Base-by-base conservation (phyloP, 2,329 filamentous ascomycete species). In the Fusarium haematococcum region DNA sequence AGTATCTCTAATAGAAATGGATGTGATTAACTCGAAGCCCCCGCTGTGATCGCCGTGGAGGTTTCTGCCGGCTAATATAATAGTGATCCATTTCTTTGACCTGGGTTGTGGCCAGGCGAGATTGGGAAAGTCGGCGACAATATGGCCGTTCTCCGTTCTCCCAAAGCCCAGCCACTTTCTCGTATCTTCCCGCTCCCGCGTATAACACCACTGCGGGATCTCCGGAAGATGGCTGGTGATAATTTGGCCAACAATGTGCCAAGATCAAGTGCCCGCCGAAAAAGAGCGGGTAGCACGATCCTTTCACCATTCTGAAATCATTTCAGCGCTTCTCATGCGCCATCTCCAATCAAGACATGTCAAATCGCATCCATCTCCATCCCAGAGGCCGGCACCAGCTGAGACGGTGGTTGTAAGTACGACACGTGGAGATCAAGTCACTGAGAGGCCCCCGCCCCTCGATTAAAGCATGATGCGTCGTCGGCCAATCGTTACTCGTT, bases 351-450 rank as follows among this genome's bases (percentile, higher is more conserved):
- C 59, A 63, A 48, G 32, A 32, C 18, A 33, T 6, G 11, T 18
- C 37, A 25, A 65, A 13, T 45, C n/a, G 27, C 52, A 43, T 30
- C 45, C 35, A 30, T 20, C 65, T 39, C 61, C n/a, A 33, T 45
- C 10, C 14, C 32, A 67, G 69, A 58, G 56, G 58, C 50, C 37
- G 23, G 50, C 58, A 62, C 45, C 37, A 62, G 33, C 35, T 56
- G 57, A 67, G 60, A 52, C 39, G 50, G 52, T 58, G 50, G 43
- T 50, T 71, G 25, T 25, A 63, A 58, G 65, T 39, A 41, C 48
- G 65, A 69, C 71, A 74, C 71, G 71, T 72, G 71, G 71, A 71
- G 61, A 43, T 18, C 16, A 39, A 56, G n/a, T 37, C 61, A 41
- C 11, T 33, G n/a, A 39, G 60, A 72, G 57, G 62, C 68, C 68